phyloP scores from a whole-genome alignment of 2,329 filamentous ascomycete genomes.

The Ilyonectria robusta region DNA sequence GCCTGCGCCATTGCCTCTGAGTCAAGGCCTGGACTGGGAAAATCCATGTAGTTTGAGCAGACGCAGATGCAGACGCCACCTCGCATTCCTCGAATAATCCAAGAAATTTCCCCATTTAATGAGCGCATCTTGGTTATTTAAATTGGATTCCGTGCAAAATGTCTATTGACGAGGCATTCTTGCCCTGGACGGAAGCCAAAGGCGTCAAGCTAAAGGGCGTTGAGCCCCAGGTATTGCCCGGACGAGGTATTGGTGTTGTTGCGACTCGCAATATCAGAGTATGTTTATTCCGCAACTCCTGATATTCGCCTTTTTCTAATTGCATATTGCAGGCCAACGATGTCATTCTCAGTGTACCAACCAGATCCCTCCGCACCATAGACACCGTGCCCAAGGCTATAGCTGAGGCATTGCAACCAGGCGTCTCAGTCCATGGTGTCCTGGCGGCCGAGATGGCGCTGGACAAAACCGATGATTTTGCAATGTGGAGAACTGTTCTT shows the following conservation, averaged over 20 bases:
- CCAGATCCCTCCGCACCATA: slow-evolving; percentile 73
- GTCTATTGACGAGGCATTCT: slow-evolving; percentile 57
- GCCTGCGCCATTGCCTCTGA: slow-evolving; percentile 8
- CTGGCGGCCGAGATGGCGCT: slow-evolving; percentile 78
- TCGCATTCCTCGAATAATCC: not conserved
- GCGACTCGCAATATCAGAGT: slow-evolving; percentile 78
- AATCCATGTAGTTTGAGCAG: slow-evolving; percentile 4
- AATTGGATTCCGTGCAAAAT: slow-evolving; percentile 24
- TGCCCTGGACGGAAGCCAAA: slow-evolving; percentile 74
- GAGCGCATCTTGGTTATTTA: not conserved
- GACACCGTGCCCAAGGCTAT: slow-evolving; percentile 71
- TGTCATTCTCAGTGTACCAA: slow-evolving; percentile 76
- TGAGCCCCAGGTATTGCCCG: slow-evolving; percentile 74
- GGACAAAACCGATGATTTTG: slow-evolving; percentile 62
- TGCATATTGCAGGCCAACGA: slow-evolving; percentile 58
- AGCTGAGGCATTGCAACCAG: slow-evolving; percentile 66
- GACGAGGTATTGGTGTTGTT: slow-evolving; percentile 83
- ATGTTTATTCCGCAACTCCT: slow-evolving; percentile 27
- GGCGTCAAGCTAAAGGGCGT: slow-evolving; percentile 68
- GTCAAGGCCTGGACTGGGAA: slow-evolving; percentile 12
- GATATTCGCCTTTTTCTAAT: slow-evolving; percentile 17
- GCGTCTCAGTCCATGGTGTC: slow-evolving; percentile 77
- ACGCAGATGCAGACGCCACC: not conserved
- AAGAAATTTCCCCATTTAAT: not conserved
- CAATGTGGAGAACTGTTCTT: slow-evolving; percentile 76